Evolutionary conservation across 2,329 filamentous ascomycete genomes (phyloP), one percentile per base, ranked within the genome.

Genomic region (Penicillium nordicum): DNA sequence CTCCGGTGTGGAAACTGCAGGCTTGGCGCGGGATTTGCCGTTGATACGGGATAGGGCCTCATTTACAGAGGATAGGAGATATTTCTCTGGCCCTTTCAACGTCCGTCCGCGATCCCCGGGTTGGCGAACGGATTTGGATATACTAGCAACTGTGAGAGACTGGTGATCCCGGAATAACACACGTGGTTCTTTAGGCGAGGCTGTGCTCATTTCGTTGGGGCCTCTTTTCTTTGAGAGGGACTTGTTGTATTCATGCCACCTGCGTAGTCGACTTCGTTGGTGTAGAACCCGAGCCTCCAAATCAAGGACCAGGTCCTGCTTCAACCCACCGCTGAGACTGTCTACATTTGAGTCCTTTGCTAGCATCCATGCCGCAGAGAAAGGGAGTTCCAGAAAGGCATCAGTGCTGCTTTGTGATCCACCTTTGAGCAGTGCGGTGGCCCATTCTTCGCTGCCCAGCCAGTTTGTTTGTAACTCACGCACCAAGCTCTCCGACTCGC

Each of bases 401-500:
- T 89, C 88, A 32, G 78, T 82, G 27, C 77, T 77, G 2, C 79
- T 74, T 8, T 77, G 77, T 21, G 79, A 77, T 44, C 90, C 87
- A 2, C 89, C 89, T 49, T 87, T 80, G 0, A 94, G 70, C 21
- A 96, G 75, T 2, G 84, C 79, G 46, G 90, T 82, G 64, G 90
- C 81, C 87, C 91, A 93, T 54, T 84, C 82, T 57, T 87, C 83
- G 66, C 87, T 85, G 2, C 90, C 92, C 14, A 89, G 80, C 92
- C 92, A 96, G 63, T 91, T 90, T 2, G 82, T 79, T 41, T 82
- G 83, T 63, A 86, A 81, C 55, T 90, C 68, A n/a, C 66, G 63
- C 63, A 71, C 57, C 25, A 73, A 46, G 10, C 18, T 54, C 11
- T 70, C 75, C 4, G 68, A 53, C 38, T 83, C 76, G 5, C 18